Evolutionary conservation across 2,329 filamentous ascomycete species (phyloP).

Genomic region (Ophiostoma quercus): DNA sequence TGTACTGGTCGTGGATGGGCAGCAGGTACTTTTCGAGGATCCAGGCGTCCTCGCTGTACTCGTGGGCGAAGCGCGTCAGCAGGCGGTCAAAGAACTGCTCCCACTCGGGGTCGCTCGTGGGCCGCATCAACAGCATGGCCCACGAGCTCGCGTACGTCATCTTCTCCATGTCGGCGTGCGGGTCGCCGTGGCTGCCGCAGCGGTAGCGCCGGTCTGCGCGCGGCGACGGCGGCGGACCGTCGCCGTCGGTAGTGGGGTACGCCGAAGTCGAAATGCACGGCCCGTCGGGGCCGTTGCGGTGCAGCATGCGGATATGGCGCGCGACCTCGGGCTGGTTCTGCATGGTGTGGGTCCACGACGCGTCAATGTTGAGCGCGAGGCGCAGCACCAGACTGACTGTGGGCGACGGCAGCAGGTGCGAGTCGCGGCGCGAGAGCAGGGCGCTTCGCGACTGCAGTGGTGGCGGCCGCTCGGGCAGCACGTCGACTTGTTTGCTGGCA

Average conservation of each 20-base stretch:
- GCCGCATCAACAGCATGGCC: conserved; percentile 57
- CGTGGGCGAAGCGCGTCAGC: conserved; percentile 57
- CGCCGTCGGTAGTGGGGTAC: background rate
- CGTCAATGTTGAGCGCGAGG: conserved; percentile 74
- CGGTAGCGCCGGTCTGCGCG: background rate
- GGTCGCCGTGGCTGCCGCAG: conserved; percentile 41
- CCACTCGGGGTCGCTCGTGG: conserved; percentile 46
- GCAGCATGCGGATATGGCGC: background rate
- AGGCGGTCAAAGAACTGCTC: conserved; percentile 61
- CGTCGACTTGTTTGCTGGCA: background rate
- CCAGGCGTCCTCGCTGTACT: conserved; percentile 66
- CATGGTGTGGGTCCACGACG: conserved; percentile 50
- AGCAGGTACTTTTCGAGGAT: conserved; percentile 64
- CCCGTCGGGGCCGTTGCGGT: background rate
- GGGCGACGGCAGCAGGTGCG: conserved; percentile 59
- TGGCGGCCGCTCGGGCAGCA: background rate
- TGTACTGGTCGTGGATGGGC: conserved; percentile 52
- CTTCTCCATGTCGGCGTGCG: conserved; percentile 50
- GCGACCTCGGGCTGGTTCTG: conserved; percentile 32
- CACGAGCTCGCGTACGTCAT: conserved; percentile 70
- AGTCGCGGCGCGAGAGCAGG: conserved; percentile 32
- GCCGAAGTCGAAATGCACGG: background rate
- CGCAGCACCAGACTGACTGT: conserved; percentile 66
- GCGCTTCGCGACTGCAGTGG: background rate
- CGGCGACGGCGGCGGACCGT: background rate